Base-by-base conservation (phyloP, 73 alveolate genomes). In the Tetrahymena borealis region DNA sequence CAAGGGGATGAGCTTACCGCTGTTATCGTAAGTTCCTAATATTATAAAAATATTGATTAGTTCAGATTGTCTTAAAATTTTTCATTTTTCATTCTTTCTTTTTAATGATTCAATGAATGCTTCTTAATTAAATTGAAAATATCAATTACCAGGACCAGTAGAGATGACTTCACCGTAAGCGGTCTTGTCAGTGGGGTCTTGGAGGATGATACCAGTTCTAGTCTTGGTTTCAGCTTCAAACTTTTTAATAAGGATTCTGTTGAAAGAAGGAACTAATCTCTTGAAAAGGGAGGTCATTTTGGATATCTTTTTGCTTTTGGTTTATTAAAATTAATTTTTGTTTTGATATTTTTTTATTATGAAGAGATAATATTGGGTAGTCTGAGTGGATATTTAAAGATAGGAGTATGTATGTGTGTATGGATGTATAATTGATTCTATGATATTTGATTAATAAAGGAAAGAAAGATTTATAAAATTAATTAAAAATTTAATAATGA, bases 181-280 rank as follows among this genome's bases (percentile, higher is more conserved):
- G 43, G 92, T 94, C 78, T 95, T 96, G 13, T 94, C 96, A 37
- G 94, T 91, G 93, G 94, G 90, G 39, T 78, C 96, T 60, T 96
- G 95, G 78, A 97, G 95, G 33, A 97, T 38, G 91, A 97, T 97
- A 33, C 99, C 99, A 35, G 98, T 97, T 41, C 96, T 95, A 40
- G 97, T 96, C 94, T 95, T 96, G 77, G 97, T 95, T 40, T 95
- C 92, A 35, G 98, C 97, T 78, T 96, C 98, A 37, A 93, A 60
- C 96, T 93, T 94, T 91, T 91, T 43, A 33, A 95, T 90, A 36
- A 96, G 92, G 77, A 96, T 97, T 96, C 98, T 95, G 94, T 96
- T 96, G 40, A 96, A 90, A 33, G 96, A 95, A 12, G 97, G 97
- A 36, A 93, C 78, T 40, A 96, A 40, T 94, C 91, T 95, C 91